These are phyloP conservation scores for Pseudogymnoascus sp. DNA, from an alignment of 2,329 filamentous ascomycete genomes.

Conservation along the genomic window DNA sequence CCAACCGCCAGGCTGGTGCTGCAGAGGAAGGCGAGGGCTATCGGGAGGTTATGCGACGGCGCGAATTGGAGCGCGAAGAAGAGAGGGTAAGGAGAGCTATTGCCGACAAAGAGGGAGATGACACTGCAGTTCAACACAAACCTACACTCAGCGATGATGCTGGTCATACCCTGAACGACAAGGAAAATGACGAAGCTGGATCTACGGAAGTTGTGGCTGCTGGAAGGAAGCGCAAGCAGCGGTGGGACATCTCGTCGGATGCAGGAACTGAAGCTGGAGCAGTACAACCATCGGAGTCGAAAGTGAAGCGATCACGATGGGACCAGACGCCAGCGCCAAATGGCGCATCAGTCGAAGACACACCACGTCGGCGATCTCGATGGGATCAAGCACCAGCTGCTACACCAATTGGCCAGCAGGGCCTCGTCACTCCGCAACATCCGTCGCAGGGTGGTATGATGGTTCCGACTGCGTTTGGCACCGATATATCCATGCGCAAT, in stretches of 20 bases:
- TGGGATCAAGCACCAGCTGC: constrained; percentile 88
- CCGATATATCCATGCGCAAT: constrained; percentile 72
- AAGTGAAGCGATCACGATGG: constrained; percentile 70
- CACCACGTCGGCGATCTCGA: constrained; percentile 68
- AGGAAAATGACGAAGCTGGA: constrained; percentile 65
- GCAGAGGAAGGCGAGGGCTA: constrained; percentile 72
- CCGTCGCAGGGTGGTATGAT: constrained; percentile 52
- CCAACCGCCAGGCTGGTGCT: constrained; percentile 60
- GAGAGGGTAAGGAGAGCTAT: constrained; percentile 76
- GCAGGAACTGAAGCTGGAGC: constrained; percentile 44
- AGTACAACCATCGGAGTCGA: constrained; percentile 46
- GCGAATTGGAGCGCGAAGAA: constrained; percentile 89
- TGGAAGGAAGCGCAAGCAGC: constrained; percentile 79
- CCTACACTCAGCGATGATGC: constrained; percentile 62
- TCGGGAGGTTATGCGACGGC: constrained; percentile 80
- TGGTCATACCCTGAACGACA: constrained; percentile 42
- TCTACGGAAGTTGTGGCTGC: constrained; percentile 55
- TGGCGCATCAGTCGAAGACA: constrained; percentile 43
- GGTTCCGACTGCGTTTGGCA: constrained; percentile 62
- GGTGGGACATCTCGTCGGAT: constrained; percentile 76
- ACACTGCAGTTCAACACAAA: constrained; percentile 52
- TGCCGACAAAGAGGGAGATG: constrained; percentile 58
- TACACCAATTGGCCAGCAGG: constrained; percentile 64
- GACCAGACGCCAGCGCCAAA: constrained; percentile 65
- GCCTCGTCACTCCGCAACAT: constrained; percentile 72